phyloP scores from a whole-genome alignment of 2,329 filamentous ascomycete genomes.

The Penicillium aurantiogriseum region DNA sequence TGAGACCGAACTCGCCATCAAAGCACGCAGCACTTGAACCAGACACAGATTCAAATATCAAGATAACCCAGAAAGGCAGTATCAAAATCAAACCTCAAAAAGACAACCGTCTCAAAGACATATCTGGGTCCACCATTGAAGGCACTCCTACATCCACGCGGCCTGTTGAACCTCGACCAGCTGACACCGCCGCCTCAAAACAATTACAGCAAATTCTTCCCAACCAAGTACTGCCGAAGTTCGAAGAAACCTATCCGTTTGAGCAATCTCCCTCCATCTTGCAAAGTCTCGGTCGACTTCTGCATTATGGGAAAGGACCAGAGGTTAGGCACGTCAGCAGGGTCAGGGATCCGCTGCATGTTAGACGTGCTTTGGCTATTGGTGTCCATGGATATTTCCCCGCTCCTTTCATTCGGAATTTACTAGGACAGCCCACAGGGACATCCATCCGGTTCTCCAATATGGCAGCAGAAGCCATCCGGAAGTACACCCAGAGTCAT shows the following conservation, averaged over 20 bases:
- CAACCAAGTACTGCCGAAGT: constrained; percentile 50
- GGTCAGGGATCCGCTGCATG: constrained; percentile 64
- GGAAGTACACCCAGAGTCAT: constrained; percentile 73
- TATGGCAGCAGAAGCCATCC: constrained; percentile 78
- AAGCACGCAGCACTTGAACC: constrained; percentile 19
- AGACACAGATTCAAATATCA: constrained; percentile 25
- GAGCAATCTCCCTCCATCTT: constrained; percentile 61
- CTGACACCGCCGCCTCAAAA: constrained; percentile 35
- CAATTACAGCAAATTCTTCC: constrained; percentile 38
- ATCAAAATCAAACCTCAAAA: constrained; percentile 31
- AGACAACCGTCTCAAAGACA: constrained; percentile 26
- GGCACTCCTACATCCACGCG: constrained; percentile 16
- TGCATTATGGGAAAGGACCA: constrained; percentile 55
- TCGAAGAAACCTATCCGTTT: constrained; percentile 47
- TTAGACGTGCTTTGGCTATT: constrained; percentile 86
- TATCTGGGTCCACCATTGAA: constrained; percentile 18
- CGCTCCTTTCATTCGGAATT: constrained; percentile 77
- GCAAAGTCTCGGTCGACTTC: constrained; percentile 50
- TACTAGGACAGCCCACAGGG: constrained; percentile 91
- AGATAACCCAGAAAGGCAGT: constrained; percentile 29
- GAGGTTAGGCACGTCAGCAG: constrained; percentile 70
- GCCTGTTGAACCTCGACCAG: constrained; percentile 25
- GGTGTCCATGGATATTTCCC: constrained; percentile 95
- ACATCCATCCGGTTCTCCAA: constrained; percentile 93
- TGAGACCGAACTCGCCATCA: constrained; percentile 19